Base-by-base conservation (phyloP, 768 basidiomycete species). In the Naematelia encephala region DNA sequence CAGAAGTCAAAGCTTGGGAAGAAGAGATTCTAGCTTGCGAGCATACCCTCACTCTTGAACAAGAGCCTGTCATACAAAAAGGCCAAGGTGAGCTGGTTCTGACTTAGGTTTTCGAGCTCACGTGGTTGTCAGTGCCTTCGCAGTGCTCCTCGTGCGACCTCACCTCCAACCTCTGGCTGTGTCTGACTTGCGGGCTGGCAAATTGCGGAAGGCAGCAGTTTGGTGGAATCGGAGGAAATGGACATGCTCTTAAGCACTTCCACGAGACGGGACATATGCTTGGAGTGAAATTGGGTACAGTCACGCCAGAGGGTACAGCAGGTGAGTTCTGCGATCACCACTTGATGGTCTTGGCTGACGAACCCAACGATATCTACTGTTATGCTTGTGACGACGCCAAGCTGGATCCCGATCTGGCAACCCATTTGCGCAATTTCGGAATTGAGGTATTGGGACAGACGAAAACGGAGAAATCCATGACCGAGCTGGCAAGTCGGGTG, bases 391-490 rank as follows among this genome's bases (percentile, higher is more conserved):
- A 94, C 65, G 93, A 97, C 63, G 81, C 88, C 1, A 86, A 83
- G 67, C 70, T 86, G 3, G 91, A 96, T 70, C 89, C 87, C 0
- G 84, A 87, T 5, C 76, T 98, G 10, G 80, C 84, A 0, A 60
- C 70, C 0, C 94, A 98, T 78, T 82, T 98, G 2, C 76, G 84
- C 0, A 82, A 82, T 22, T 96, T 97, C 60, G 92, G 91, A 0
- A 94, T 99, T 75, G 87, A 91, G 60, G 85, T 97, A 1, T 81
- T 83, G 34, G 83, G 82, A 0, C 86, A 89, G 70, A 86, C 79
- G 4, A 98, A 98, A 79, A 97, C 93, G 0, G 91, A 96, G 75
- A 97, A 96, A 79, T 90, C 86, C 57, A 90, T 96, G 86, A 96
- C 93, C 0, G 94, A 99, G 72, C 81, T 99, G 63, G 91, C 92